Evolutionary conservation across 164 flowering plant genomes (phyloP).

Genomic region (Annona squamosa): DNA sequence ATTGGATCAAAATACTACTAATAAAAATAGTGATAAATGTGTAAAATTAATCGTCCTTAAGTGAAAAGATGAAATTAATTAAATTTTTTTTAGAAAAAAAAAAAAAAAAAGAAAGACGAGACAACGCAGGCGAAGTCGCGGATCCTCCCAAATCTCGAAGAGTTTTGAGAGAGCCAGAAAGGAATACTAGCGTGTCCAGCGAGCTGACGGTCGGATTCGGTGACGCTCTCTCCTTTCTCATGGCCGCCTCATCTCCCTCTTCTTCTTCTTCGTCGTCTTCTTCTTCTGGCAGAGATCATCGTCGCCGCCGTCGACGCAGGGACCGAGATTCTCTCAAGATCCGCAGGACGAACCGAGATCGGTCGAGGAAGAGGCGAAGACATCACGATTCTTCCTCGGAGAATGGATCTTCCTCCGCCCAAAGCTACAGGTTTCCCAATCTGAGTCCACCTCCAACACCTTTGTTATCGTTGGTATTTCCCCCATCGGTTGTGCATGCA

Average conservation of each 20-base stretch:
- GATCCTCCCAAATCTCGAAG: too few species aligned
- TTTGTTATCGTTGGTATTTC: neutral
- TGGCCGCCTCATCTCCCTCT: conserved; percentile 28
- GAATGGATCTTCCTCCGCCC: conserved; percentile 28
- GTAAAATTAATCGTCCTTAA: too few species aligned
- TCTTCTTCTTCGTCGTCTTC: conserved; percentile 32
- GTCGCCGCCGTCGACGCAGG: conserved; percentile 39
- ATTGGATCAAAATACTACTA: too few species aligned
- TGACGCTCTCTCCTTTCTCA: neutral
- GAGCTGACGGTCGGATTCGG: too few species aligned
- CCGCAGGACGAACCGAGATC: conserved; percentile 44
- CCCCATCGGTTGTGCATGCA: neutral
- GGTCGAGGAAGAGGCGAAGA: conserved; percentile 52
- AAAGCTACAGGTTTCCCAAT: conserved; percentile 30
- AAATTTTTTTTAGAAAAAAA: too few species aligned
- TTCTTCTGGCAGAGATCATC: conserved; percentile 17
- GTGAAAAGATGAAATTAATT: too few species aligned
- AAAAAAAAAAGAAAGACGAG: too few species aligned
- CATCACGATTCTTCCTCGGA: conserved; percentile 23
- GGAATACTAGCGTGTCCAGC: too few species aligned
- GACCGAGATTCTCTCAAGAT: conserved; percentile 45
- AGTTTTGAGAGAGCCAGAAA: too few species aligned
- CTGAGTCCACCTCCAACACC: neutral
- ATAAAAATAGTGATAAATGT: too few species aligned
- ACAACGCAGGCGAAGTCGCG: too few species aligned